Evolutionary conservation across 805 yeast genomes (phyloP).

Genomic region (Saitoella complicata): DNA sequence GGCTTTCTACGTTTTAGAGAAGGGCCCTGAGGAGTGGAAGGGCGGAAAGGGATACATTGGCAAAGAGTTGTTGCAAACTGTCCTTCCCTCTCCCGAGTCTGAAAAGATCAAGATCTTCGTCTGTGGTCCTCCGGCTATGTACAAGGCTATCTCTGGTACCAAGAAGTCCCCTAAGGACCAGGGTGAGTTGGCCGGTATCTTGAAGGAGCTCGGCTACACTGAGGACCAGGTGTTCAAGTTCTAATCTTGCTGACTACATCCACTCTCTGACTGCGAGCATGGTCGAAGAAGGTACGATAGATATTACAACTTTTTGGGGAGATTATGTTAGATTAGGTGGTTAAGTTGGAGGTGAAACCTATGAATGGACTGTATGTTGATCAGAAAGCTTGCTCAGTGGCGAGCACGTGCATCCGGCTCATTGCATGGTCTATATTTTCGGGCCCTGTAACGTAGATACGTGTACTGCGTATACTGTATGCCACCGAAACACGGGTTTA

Average conservation of each 20-base stretch:
- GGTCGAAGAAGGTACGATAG: no score
- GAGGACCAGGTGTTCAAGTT: slow-evolving; percentile 72
- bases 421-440: no score
- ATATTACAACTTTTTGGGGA: no score
- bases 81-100: slow-evolving; percentile 46
- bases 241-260: slow-evolving; percentile 1
- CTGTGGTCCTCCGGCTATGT: slow-evolving; percentile 92
- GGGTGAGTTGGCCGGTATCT: slow-evolving; percentile 82
- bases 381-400: no score
- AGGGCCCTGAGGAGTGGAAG: slow-evolving; percentile 30
- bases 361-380: no score
- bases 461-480: no score
- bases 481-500: no score
- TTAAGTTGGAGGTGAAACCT: no score
- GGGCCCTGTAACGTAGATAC: no score
- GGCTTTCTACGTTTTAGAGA: slow-evolving; percentile 67
- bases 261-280: no score
- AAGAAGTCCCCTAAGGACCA: slow-evolving; percentile 80
- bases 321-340: no score
- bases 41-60: slow-evolving; percentile 63
- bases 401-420: no score
- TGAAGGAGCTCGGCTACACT: slow-evolving; percentile 75
- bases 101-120: slow-evolving; percentile 64
- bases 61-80: slow-evolving; percentile 48
- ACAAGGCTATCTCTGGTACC: slow-evolving; percentile 72